These are phyloP conservation scores for Chaetomium tenue DNA, from an alignment of 495 filamentous ascomycete genomes.

Conservation along the genomic window DNA sequence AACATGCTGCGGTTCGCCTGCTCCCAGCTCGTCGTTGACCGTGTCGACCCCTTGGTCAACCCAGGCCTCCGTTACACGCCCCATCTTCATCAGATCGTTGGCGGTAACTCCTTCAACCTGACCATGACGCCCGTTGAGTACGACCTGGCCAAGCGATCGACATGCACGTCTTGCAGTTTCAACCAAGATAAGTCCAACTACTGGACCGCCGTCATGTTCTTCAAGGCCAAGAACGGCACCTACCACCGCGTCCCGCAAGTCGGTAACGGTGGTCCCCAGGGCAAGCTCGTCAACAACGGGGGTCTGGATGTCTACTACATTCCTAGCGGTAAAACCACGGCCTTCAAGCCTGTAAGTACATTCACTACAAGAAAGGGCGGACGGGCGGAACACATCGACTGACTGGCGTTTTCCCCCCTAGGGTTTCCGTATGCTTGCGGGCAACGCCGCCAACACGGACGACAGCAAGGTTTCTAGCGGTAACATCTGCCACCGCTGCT, in stretches of 20 bases:
- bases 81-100: slow-evolving; percentile 54
- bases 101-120: slow-evolving; percentile 66
- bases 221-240: slow-evolving; percentile 62
- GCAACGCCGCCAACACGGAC: slow-evolving; percentile 51
- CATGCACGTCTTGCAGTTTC: slow-evolving; percentile 70
- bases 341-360: slow-evolving; percentile 53
- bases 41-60: slow-evolving; percentile 53
- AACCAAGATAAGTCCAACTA: slow-evolving; percentile 74
- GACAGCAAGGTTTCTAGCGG: slow-evolving; percentile 47
- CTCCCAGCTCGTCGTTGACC: slow-evolving; percentile 57
- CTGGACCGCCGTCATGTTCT: slow-evolving; percentile 69
- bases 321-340: slow-evolving; percentile 50
- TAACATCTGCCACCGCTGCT: slow-evolving; percentile 59
- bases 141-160: slow-evolving; percentile 54
- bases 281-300: slow-evolving; percentile 65
- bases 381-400: background rate
- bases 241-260: slow-evolving; percentile 66
- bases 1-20: slow-evolving; percentile 58
- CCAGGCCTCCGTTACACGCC: slow-evolving; percentile 50
- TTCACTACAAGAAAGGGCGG: background rate
- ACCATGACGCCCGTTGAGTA: slow-evolving; percentile 59
- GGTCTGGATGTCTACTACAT: slow-evolving; percentile 49
- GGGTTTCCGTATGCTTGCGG: slow-evolving; percentile 59
- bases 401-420: slow-evolving; percentile 40
- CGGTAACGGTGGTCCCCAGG: slow-evolving; percentile 59